phyloP scores from a whole-genome alignment of 129 eudicot genomes.

The Smallanthus sonchifolius region DNA sequence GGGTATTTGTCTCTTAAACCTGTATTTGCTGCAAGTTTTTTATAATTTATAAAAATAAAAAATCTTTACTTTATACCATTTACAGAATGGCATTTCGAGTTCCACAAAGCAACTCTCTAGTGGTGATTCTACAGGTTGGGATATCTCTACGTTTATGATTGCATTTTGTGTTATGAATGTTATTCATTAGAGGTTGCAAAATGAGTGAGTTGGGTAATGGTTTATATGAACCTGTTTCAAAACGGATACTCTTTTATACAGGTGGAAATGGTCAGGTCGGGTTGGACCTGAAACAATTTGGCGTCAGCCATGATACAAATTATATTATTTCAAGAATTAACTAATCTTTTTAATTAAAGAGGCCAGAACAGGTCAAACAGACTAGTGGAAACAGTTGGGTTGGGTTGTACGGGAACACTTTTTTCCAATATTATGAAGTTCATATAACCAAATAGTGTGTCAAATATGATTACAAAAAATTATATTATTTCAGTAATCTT shows the following conservation, averaged over 20 bases:
- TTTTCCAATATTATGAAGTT: neutral
- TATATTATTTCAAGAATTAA: neutral
- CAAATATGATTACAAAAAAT: neutral
- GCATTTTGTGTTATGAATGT: neutral
- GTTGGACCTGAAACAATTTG: neutral
- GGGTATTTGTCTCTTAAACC: constrained; percentile 41
- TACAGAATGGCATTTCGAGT: constrained; percentile 52
- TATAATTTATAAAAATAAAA: neutral
- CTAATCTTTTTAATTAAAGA: neutral
- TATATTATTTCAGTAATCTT: too few relatives aligned
- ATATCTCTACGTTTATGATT: constrained; percentile 15
- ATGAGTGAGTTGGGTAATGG: neutral
- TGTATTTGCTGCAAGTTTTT: neutral
- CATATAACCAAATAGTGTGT: neutral
- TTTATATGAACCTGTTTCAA: neutral
- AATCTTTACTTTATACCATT: constrained; percentile 6
- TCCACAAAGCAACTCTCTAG: constrained; percentile 54
- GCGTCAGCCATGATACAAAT: neutral
- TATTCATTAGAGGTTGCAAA: neutral
- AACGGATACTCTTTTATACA: neutral
- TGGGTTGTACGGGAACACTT: neutral
- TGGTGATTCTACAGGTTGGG: constrained; percentile 54
- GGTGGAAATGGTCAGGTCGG: neutral
- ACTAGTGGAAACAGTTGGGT: neutral
- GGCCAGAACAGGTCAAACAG: neutral